A percentile compares a stretch with the other conserved stretches of the same genome.
Evolutionary conservation across 1,284 basidiomycete species (phyloP).

Genomic region (Irpex rosettiformis): DNA sequence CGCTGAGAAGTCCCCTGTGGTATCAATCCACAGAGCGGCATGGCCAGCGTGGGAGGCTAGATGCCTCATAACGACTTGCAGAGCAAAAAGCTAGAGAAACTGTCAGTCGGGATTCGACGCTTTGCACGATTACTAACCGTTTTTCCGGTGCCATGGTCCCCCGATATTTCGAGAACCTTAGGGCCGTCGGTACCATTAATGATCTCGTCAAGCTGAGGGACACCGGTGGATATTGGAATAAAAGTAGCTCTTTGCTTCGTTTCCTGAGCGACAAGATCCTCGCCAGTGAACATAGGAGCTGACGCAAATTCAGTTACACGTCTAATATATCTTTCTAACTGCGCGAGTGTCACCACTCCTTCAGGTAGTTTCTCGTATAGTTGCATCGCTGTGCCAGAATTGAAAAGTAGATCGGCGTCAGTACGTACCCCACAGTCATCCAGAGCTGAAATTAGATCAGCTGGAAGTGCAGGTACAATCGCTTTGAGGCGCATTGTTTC

Average conservation of each 20-base stretch:
- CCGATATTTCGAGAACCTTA: constrained; percentile 62
- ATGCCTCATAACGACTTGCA: constrained; percentile 54
- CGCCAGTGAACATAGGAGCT: constrained; percentile 39
- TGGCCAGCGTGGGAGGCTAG: constrained; percentile 36
- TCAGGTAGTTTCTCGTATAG: constrained; percentile 48
- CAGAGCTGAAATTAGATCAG: constrained; percentile 31
- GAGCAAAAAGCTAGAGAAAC: constrained; percentile 41
- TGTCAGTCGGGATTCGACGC: constrained; percentile 4
- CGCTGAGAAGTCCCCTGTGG: constrained; percentile 59
- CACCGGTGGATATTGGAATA: constrained; percentile 33
- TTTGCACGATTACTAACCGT: constrained; percentile 42
- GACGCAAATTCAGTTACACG: constrained; percentile 36
- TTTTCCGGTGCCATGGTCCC: constrained; percentile 59
- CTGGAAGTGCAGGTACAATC: constrained; percentile 23
- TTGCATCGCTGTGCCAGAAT: constrained; percentile 37
- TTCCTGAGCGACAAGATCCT: constrained; percentile 33
- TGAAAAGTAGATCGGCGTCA: constrained; percentile 55
- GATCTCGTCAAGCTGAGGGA: constrained; percentile 46
- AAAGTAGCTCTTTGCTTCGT: constrained; percentile 22
- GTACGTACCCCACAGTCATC: constrained; percentile 47
- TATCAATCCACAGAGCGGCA: constrained; percentile 66
- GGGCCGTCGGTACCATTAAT: constrained; percentile 43
- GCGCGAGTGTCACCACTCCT: constrained; percentile 42
- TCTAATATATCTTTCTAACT: constrained; percentile 33
- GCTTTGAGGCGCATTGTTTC: constrained; percentile 23